Percentiles rank a stretch among this genome's conserved stretches.
Conservation (phyloP, 2,329 filamentous ascomycete species). For the Colletotrichum incanum region DNA sequence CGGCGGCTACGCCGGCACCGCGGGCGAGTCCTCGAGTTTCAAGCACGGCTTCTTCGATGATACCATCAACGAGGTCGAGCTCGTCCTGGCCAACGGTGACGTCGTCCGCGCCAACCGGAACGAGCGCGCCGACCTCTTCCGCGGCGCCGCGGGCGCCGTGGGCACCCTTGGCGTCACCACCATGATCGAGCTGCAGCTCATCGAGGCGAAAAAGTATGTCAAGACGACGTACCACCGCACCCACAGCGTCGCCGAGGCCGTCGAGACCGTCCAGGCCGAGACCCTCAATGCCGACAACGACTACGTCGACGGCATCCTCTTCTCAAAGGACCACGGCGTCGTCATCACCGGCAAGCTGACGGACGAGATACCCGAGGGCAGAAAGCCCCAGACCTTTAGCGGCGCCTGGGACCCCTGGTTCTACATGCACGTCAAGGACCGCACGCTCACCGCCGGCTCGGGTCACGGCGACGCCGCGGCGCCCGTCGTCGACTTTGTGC, state of each 20-base stretch:
- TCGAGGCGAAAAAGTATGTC: conserved; percentile 74
- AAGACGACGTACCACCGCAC: conserved; percentile 74
- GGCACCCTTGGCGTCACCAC: conserved; percentile 80
- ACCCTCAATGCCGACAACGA: conserved; percentile 66
- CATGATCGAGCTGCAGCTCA: conserved; percentile 74
- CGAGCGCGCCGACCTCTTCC: conserved; percentile 71
- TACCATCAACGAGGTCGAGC: conserved; percentile 75
- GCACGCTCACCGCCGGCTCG: conserved; percentile 51
- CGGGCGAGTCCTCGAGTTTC: conserved; percentile 80
- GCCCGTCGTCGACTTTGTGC: conserved; percentile 69
- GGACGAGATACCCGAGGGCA: conserved; percentile 64
- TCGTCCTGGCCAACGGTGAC: conserved; percentile 78
- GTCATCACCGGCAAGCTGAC: conserved; percentile 76
- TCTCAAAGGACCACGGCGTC: conserved; percentile 73
- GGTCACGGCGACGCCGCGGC: conserved; percentile 45
- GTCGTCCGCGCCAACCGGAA: conserved; percentile 67
- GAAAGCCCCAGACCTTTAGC: conserved; percentile 68
- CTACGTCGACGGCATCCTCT: conserved; percentile 83
- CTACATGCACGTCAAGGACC: conserved; percentile 77
- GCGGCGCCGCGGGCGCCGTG: conserved; percentile 76
- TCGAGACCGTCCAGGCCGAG: conserved; percentile 65
- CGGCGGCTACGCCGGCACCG: conserved; percentile 79
- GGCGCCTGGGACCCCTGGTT: conserved; percentile 80
- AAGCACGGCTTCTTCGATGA: conserved; percentile 80
- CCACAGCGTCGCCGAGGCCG: conserved; percentile 63